Conservation (phyloP, 139 green algal genomes). For the Pycnococcus provasolii region DNA sequence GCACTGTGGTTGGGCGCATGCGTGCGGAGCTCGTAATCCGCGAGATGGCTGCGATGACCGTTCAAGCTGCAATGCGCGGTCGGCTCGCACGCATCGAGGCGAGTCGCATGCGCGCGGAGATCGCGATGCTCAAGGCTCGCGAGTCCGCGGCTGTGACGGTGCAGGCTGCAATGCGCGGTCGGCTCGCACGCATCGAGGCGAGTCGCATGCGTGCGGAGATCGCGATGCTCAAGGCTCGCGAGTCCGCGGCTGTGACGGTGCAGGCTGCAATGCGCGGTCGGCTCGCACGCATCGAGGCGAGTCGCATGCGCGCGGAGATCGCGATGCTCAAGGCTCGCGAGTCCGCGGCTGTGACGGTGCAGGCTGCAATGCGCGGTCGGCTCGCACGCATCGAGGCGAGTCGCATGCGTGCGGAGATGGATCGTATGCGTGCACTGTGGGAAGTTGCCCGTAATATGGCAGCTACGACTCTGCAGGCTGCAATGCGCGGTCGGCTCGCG, state of each 20-base stretch:
- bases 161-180: neutral
- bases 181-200: neutral
- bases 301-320: neutral
- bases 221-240: neutral
- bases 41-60: too few relatives aligned
- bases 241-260: slow-evolving; percentile 1
- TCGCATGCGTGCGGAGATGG: neutral
- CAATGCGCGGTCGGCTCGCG: too few relatives aligned
- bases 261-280: neutral
- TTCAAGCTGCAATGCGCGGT: too few relatives aligned
- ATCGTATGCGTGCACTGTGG: too few relatives aligned
- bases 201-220: neutral
- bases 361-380: neutral
- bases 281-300: neutral
- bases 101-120: neutral
- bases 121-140: neutral
- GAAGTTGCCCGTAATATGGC: too few relatives aligned
- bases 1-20: too few relatives aligned
- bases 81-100: too few relatives aligned
- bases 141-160: slow-evolving; percentile 1
- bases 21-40: too few relatives aligned
- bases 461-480: too few relatives aligned
- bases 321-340: neutral
- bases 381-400: neutral
- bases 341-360: neutral